Base-by-base conservation (phyloP, 768 basidiomycete species). In the Mycena epipterygia region DNA sequence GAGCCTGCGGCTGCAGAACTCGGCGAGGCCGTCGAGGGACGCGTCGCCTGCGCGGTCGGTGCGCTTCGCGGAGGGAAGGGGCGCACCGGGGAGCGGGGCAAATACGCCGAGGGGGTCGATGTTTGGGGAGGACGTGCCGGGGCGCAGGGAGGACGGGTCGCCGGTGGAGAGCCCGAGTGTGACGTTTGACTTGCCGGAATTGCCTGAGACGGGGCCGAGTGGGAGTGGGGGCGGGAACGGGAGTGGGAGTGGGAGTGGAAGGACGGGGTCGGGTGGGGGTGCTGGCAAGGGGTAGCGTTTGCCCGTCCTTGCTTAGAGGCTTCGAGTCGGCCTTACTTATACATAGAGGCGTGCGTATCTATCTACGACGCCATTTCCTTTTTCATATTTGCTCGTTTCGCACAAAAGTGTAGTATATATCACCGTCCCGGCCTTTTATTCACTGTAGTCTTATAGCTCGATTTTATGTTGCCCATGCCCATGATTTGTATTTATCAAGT, bases 1-100 rank as follows among this genome's bases (percentile, higher is more conserved):
- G 23, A 72, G 67, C 33, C 56, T 77, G 48, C 69, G 64, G 48
- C 48, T 49, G 52, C 52, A 48, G 64, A 32, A 42, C 7, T 70
- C 59, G 14, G 29, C 42, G 41, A 65, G 70, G n/a, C 37, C 60
- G 33, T 73, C 72, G 21, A 68, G 78, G 25, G 79, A 79, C 5
- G 63, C 69, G 29, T 81, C 80, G 25, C 80, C 80, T 0, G 70
- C 79, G 53, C 76, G 80, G 33, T 81, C 79, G 13, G 75, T 81
- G 48, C 74, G 79, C 3, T 79, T 80, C 52, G 77, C 73, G 25
- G 78, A 79, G 68, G 73, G 68, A 2, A 41, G 42, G 39, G 62
- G 44, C 5, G 19, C 41, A 53, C 19, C 11, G 3, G 41, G 60
- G 56, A 76, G 74, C 48, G 76, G 76, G 39, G 30, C 73, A 39